Evolutionary conservation across 345 rosid species (phyloP), one percentile per base, ranked within the genome.

Genomic region (Sapria himalayana): DNA sequence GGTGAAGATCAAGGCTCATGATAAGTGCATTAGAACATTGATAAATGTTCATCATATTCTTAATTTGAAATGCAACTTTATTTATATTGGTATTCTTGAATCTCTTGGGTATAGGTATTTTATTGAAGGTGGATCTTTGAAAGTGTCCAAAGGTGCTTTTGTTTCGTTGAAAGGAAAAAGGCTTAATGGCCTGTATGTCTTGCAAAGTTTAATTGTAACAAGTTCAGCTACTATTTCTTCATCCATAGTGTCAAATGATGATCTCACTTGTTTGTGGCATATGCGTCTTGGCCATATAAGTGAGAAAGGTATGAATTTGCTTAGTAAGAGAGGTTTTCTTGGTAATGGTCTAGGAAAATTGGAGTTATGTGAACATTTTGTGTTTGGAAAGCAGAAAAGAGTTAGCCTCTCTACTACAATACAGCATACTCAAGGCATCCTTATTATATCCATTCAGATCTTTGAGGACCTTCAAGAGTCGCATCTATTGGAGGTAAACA

Each of bases 341-440:
- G 0, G 34, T 1, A 4, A n/a, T 6, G 36, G n/a, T 20, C 10
- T 1, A 2, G 1, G 41, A 0, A 35, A 46, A 3, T 14, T 21
- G 5, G 41, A 19, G 15, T 20, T 46, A 12, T 33, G 14, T 9
- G 9, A 33, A 13, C 19, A 44, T 9, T 27, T 12, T 9, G 13
- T 44, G 3, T 44, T 44, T 4, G 36, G 37, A 43, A 43, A 25
- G 22, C 25, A 7, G 4, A 27, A 13, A 27, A 21, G 48, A 25
- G 12, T 15, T 6, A 15, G 15, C 29, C 0, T 3, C 9, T 1
- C 9, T 7, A 1, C 12, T 15, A 14, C 6, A 14, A 5, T 36
- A 29, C 12, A 27, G 21, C 22, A 7, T 13, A 6, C 5, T 11
- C 16, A 13, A 15, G 18, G 10, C 15, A 10, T 9, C 33, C 9